Base-by-base conservation (phyloP, 192 early-diverging fungal species). In the Backusella tuberculispora region DNA sequence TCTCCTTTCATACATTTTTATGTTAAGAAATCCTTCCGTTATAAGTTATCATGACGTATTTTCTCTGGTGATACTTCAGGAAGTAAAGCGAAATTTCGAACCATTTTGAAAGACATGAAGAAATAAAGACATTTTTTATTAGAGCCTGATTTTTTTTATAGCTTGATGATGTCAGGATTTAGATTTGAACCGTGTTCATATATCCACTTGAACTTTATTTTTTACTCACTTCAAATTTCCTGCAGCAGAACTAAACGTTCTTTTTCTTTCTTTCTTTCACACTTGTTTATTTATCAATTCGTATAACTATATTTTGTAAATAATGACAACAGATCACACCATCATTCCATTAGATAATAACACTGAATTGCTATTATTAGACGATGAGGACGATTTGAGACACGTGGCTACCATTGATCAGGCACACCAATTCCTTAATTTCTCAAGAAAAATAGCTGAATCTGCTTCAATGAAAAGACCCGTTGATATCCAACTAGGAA, bases 401-500 rank as follows among this genome's bases (percentile, higher is more conserved):
- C 21, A 9, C 21, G 21, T 24, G 7, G 53, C 53, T 60, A 60
- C 12, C 21, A 26, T 60, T 60, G 53, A 60, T 60, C 53, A 60
- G 21, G 21, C 21, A 26, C 68, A 70, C 15, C 41, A 8, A 29
- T 72, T 63, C 42, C 37, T 72, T 26, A 72, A 72, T 45, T 72
- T 72, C 40, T 53, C 71, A 14, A 37, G 53, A 19, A 72, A 29
- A 41, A 40, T 72, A 29, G 24, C 38, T 26, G 50, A 44, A 21
- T 37, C 53, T 0, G n/a, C 41, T 6, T 72, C 71, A 19, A 72
- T 72, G 71, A 37, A 24, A 44, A 41, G 44, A 6, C 71, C 71
- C 19, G 71, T 72, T 42, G 71, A 72, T 43, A 72, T 72, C 56
- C 71, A 72, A 72, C 26, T 72, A 19, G 71, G 71, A 19, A 69